Conservation (phyloP, 371 early-diverging fungal species). For the Amoeboaphelidium protococcarum region DNA sequence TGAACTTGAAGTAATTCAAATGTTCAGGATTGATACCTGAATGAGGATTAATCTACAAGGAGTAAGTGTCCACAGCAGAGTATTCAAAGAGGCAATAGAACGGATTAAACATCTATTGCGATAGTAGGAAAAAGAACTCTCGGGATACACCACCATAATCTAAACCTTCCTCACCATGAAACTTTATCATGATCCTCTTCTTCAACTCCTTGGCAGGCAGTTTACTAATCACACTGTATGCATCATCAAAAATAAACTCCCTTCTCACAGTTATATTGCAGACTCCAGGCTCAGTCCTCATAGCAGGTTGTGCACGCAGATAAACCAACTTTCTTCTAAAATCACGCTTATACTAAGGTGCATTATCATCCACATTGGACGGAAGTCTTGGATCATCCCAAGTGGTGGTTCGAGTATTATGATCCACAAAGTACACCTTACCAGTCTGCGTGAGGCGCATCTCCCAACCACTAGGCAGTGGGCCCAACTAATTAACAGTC, state of each 20-base stretch:
- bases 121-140: conserved; percentile 86
- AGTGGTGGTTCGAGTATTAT: conserved; percentile 83
- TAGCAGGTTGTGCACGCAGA: conserved; percentile 71
- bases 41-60: conserved; percentile 84
- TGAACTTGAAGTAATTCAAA: conserved; percentile 89
- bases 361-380: conserved; percentile 25
- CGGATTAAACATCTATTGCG: conserved; percentile 96
- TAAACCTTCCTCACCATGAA: conserved; percentile 90
- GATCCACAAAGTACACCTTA: conserved; percentile 84
- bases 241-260: conserved; percentile 68
- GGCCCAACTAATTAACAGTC: conserved; percentile 45
- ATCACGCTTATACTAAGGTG: conserved; percentile 92
- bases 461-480: conserved; percentile 85
- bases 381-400: conserved; percentile 49
- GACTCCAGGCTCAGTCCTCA: conserved; percentile 71
- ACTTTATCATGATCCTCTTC: conserved; percentile 86
- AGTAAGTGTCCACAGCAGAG: conserved; percentile 86
- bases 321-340: conserved; percentile 84
- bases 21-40: conserved; percentile 93
- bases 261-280: conserved; percentile 71
- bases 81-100: conserved; percentile 89
- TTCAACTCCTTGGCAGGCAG: conserved; percentile 56
- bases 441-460: conserved; percentile 74
- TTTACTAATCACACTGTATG: conserved; percentile 73
- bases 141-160: conserved; percentile 75